Evolutionary conservation across 805 yeast genomes (phyloP).

Genomic region (Pichia nanzhaoensis): DNA sequence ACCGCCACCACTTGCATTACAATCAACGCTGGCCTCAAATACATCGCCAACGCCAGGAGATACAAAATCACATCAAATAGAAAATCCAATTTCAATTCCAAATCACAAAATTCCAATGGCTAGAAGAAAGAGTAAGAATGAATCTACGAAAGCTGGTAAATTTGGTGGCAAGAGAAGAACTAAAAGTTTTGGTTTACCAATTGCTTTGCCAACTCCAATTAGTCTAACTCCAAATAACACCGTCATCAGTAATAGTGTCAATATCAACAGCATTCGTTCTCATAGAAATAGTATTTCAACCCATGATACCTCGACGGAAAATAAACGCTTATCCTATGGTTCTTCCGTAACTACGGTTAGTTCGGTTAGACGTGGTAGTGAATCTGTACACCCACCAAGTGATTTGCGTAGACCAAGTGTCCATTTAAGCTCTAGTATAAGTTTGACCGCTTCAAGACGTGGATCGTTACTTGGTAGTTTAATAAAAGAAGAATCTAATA

Average conservation of each 20-base stretch:
- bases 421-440: slow-evolving; percentile 5
- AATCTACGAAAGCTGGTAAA: slow-evolving; percentile 11
- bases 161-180: slow-evolving; percentile 10
- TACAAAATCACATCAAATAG: not conserved
- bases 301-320: too few species aligned
- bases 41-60: slow-evolving; percentile 10
- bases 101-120: slow-evolving; percentile 1
- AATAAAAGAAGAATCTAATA: slow-evolving; percentile 10
- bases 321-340: not conserved
- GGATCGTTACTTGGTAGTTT: slow-evolving; percentile 13
- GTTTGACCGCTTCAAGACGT: slow-evolving; percentile 13
- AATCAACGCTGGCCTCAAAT: slow-evolving; percentile 1
- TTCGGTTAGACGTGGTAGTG: slow-evolving; percentile 9
- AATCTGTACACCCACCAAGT: slow-evolving; percentile 12
- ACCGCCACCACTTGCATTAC: not conserved
- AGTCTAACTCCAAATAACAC: not conserved
- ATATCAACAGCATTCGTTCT: not conserved
- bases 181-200: slow-evolving; percentile 4
- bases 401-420: slow-evolving; percentile 9
- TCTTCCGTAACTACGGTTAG: not conserved
- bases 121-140: slow-evolving; percentile 11
- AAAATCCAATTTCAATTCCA: not conserved
- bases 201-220: not conserved
- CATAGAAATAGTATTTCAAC: not conserved
- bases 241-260: not conserved